Conservation (phyloP, 1,284 basidiomycete species). For the Cutaneotrichosporon mucoides region DNA sequence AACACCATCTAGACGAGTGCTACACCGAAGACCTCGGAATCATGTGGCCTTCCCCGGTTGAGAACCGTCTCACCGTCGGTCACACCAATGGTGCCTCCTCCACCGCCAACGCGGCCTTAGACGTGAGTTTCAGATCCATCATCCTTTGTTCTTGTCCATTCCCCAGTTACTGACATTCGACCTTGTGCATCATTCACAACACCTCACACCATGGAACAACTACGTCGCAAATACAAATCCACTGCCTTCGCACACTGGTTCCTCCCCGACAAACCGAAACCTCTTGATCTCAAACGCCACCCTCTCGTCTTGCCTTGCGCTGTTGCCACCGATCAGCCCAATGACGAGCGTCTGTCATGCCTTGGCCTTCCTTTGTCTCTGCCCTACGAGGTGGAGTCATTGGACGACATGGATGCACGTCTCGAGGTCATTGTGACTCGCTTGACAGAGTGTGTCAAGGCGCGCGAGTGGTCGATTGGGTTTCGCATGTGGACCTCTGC, state of each 20-base stretch:
- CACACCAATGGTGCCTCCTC: background rate
- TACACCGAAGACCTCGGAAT: slow-evolving; percentile 14
- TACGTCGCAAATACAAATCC: background rate
- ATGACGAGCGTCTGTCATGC: slow-evolving; percentile 40
- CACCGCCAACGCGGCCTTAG: background rate
- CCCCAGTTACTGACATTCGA: background rate
- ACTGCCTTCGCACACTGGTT: too few species aligned
- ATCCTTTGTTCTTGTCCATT: background rate
- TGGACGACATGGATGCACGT: slow-evolving; percentile 72
- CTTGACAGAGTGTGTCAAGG: slow-evolving; percentile 66
- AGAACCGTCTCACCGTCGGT: slow-evolving; percentile 12
- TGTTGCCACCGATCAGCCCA: slow-evolving; percentile 26
- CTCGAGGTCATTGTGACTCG: slow-evolving; percentile 70
- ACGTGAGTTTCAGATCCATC: background rate
- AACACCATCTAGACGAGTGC: slow-evolving; percentile 8
- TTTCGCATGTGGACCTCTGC: slow-evolving; percentile 73
- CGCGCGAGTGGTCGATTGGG: slow-evolving; percentile 73
- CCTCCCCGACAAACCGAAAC: background rate
- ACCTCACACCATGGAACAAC: background rate
- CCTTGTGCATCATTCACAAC: background rate
- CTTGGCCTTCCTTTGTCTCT: slow-evolving; percentile 51
- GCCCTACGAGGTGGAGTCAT: slow-evolving; percentile 76
- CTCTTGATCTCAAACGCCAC: background rate
- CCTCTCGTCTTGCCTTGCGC: slow-evolving; percentile 12
- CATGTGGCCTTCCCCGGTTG: slow-evolving; percentile 21